Conservation (phyloP, 2,329 filamentous ascomycete species). For the Verruconis gallopava region DNA sequence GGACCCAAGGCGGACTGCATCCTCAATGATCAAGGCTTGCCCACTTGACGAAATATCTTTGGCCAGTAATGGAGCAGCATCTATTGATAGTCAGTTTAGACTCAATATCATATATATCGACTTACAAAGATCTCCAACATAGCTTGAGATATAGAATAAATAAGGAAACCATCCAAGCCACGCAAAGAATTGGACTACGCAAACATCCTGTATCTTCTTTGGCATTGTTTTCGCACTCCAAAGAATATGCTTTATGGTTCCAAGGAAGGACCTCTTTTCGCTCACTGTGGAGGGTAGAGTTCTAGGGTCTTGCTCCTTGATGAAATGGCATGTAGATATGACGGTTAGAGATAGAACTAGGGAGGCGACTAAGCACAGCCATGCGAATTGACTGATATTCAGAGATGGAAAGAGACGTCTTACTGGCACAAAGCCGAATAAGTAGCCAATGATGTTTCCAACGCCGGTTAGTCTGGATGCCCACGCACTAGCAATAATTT, state of each 20-base stretch:
- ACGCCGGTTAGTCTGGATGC: constrained; percentile 18
- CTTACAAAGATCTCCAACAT: constrained; percentile 7
- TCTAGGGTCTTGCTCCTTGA: constrained; percentile 5
- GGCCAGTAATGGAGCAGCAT: constrained; percentile 8
- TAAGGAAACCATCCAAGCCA: constrained; percentile 26
- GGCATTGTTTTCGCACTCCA: constrained; percentile 10
- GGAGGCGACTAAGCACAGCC: constrained; percentile 10
- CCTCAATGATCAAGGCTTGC: constrained; percentile 4
- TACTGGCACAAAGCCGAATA: constrained; percentile 15
- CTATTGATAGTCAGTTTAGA: not conserved
- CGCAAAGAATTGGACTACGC: constrained; percentile 50
- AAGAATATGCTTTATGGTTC: constrained; percentile 8
- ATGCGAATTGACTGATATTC: constrained; percentile 15
- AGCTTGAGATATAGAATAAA: constrained; percentile 21
- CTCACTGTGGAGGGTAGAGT: not conserved
- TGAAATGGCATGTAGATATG: constrained; percentile 3
- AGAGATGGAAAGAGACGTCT: constrained; percentile 10
- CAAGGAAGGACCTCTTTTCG: not conserved
- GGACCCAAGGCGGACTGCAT: constrained; percentile 7
- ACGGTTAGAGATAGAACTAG: constrained; percentile 3
- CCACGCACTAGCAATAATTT: constrained; percentile 19
- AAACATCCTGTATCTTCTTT: constrained; percentile 10
- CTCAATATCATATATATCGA: not conserved
- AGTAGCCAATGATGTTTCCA: constrained; percentile 22
- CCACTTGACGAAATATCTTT: not conserved